phyloP scores from a whole-genome alignment of 306 rosid genomes.

The Cucurbita argyrosperma region DNA sequence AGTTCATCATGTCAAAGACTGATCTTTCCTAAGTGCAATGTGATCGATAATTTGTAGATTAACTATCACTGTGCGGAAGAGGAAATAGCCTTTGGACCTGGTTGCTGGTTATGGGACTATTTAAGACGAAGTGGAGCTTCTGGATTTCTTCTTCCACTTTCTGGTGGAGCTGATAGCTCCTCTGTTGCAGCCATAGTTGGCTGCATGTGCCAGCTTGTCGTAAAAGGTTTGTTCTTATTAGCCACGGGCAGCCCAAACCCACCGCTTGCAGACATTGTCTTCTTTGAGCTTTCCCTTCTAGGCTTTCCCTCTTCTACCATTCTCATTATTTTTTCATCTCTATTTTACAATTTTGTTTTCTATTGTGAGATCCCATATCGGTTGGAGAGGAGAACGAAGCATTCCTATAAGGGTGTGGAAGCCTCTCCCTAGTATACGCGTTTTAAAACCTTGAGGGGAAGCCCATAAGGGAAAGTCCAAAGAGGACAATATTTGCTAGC shows the following conservation, averaged over 20 bases:
- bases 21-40: not conserved
- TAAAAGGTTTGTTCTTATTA: constrained; percentile 42
- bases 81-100: constrained; percentile 96
- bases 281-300: no score
- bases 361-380: no score
- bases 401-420: no score
- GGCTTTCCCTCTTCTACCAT: no score
- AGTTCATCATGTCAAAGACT: not conserved
- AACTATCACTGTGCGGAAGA: constrained; percentile 83
- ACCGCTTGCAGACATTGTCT: no score
- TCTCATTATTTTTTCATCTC: no score
- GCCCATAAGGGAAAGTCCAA: no score
- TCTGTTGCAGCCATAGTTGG: constrained; percentile 95
- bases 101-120: constrained; percentile 99
- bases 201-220: constrained; percentile 92
- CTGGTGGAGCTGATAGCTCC: constrained; percentile 99
- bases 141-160: constrained; percentile 95
- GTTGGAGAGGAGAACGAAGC: no score
- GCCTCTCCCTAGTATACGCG: no score
- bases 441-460: no score
- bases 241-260: not conserved
- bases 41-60: constrained; percentile 33
- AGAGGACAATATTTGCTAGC: no score
- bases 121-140: constrained; percentile 96
- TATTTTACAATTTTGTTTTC: no score